A percentile compares a stretch with the other conserved stretches of the same genome.
Conservation (phyloP, 176 grass and related monocot genomes). For the Guadua angustifolia region DNA sequence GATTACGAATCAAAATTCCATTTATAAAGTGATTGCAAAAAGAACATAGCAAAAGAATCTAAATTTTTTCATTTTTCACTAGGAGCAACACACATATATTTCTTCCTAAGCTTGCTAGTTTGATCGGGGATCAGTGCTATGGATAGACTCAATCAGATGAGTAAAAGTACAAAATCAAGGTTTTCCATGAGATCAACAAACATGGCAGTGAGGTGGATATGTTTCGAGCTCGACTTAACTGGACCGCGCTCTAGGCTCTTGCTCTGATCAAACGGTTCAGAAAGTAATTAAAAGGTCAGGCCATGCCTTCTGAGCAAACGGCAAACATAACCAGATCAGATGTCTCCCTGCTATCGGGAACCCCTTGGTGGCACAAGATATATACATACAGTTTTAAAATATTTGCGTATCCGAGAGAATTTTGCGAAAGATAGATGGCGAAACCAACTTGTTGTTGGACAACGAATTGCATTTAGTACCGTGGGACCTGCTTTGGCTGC, state of each 20-base stretch:
- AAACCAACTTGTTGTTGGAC: background rate
- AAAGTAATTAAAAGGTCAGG: background rate
- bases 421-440: background rate
- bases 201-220: background rate
- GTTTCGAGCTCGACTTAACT: background rate
- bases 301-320: background rate
- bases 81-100: no score
- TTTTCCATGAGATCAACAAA: background rate
- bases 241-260: no score
- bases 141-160: no score
- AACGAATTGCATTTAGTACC: background rate
- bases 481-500: no score
- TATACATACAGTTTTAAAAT: background rate
- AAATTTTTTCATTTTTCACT: no score
- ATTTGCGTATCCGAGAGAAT: conserved; percentile 22
- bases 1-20: background rate
- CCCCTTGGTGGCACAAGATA: background rate
- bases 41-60: background rate
- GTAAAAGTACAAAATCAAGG: background rate
- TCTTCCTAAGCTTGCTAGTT: no score
- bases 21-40: background rate
- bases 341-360: background rate
- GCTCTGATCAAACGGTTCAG: background rate
- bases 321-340: background rate
- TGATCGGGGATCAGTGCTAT: no score